Evolutionary conservation across 1,284 basidiomycete genomes (phyloP), one percentile per base, ranked within the genome.

Genomic region (Microbotryum saponariae): DNA sequence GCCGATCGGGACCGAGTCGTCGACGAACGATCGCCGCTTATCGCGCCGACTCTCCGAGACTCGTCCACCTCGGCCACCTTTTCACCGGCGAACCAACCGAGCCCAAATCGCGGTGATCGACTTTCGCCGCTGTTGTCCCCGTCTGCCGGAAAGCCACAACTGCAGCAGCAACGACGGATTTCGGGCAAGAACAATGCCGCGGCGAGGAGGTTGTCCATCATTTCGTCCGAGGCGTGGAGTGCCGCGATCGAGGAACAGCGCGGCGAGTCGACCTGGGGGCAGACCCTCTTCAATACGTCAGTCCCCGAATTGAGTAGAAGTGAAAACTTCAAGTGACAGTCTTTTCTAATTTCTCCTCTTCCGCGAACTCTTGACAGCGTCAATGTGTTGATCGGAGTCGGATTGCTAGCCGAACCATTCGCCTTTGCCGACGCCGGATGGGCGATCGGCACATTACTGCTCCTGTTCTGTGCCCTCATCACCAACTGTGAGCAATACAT

Each of bases 351-450:
- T 5, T 29, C 12, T 20, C 8, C 25, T 12, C 3, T 46, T 7
- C 25, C 5, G 6, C 33, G n/a, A 6, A 1, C 14, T 10, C 45
- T 3, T 3, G 2, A 10, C 51, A 69, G 68, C 16, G 59, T 69
- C 33, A 67, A 70, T 44, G 67, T 68, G 3, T 54, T 67, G 3
- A 59, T 68, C 42, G 91, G 91, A 6, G 88, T 94, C 66, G 91
- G 91, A 3, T 86, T 96, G 79, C 80, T 94, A 2, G 91, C 89
- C 3, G 87, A 92, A 74, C 89, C 91, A 0, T 79, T 92, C 21
- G 90, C 90, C 0, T 91, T 91, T 73, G 83, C 88, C 2, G 89
- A 88, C 70, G 85, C 89, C 1, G 91, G 91, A 7, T 93, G 91
- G 91, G 79, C 86, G 27, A 79, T 80, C 44, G 91, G 91, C 6